Percentiles rank a stretch among this genome's conserved stretches.
Evolutionary conservation across 805 yeast genomes (phyloP).

Genomic region (Metschnikowia arizonensis): DNA sequence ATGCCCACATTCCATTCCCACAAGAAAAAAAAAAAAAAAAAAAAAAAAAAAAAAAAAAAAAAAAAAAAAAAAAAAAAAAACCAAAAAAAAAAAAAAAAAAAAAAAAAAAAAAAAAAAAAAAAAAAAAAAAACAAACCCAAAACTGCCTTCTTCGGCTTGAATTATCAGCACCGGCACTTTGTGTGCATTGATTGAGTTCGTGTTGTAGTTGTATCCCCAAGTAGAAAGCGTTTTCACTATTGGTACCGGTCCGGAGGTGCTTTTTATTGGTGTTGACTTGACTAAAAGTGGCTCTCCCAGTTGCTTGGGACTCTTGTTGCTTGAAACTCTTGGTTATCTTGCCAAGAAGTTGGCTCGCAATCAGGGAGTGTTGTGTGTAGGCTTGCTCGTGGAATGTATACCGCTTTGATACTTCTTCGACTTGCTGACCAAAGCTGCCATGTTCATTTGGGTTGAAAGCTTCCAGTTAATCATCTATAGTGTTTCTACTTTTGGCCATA

Average conservation of each 20-base stretch:
- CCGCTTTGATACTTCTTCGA: constrained; percentile 76
- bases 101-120: too few relatives aligned
- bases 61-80: too few relatives aligned
- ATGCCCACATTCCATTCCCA: too few relatives aligned
- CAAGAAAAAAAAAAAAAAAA: too few relatives aligned
- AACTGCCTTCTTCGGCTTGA: too few relatives aligned
- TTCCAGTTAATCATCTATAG: constrained; percentile 73
- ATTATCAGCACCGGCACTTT: constrained; percentile 9
- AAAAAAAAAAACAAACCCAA: too few relatives aligned
- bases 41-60: too few relatives aligned
- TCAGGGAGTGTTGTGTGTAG: constrained; percentile 86
- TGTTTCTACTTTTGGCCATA: constrained; percentile 77
- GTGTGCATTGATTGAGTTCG: constrained; percentile 10
- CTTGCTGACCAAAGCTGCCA: constrained; percentile 54
- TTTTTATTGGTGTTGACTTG: constrained; percentile 11
- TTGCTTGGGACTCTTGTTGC: constrained; percentile 77
- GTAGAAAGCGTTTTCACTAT: constrained; percentile 11
- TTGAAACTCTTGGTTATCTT: constrained; percentile 64
- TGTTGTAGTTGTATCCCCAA: constrained; percentile 10
- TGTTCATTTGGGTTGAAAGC: constrained; percentile 83
- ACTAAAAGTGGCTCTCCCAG: constrained; percentile 11
- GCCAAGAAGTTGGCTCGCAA: constrained; percentile 84
- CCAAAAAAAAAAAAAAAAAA: too few relatives aligned
- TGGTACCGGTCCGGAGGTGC: constrained; percentile 15
- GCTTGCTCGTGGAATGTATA: constrained; percentile 80